Evolutionary conservation across 2,329 filamentous ascomycete genomes (phyloP).

Genomic region (Xylariaceae sp.): DNA sequence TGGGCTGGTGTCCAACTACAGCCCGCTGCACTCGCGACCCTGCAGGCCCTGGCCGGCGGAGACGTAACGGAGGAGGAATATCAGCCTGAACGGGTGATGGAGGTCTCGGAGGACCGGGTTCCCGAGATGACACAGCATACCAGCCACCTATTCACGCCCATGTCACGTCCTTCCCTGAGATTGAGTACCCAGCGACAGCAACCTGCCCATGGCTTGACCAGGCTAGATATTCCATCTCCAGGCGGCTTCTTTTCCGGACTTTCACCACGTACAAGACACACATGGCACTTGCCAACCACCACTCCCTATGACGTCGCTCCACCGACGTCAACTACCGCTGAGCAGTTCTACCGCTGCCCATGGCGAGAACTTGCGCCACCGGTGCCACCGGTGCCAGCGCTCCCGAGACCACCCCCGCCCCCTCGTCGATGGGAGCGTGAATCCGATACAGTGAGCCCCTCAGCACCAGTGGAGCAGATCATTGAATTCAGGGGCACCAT

Average conservation of each 20-base stretch:
- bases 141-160: conserved; percentile 43
- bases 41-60: conserved; percentile 65
- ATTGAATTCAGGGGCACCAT: conserved; percentile 33
- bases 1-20: conserved; percentile 75
- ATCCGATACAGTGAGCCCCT: conserved; percentile 33
- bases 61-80: conserved; percentile 56
- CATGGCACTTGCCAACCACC: conserved; percentile 65
- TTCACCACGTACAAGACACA: conserved; percentile 67
- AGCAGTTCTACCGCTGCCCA: conserved; percentile 82
- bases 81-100: conserved; percentile 50
- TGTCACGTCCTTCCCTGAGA: conserved; percentile 30
- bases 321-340: conserved; percentile 84
- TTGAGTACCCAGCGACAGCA: conserved; percentile 47
- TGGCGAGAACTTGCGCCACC: conserved; percentile 52
- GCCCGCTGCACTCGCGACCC: conserved; percentile 71
- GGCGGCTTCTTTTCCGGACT: conserved; percentile 87
- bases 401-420: conserved; percentile 33
- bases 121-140: conserved; percentile 50
- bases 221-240: conserved; percentile 83
- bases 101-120: conserved; percentile 40
- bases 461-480: conserved; percentile 58
- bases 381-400: conserved; percentile 27
- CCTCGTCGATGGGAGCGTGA: conserved; percentile 35
- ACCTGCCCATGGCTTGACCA: conserved; percentile 67
- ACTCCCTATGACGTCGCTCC: conserved; percentile 51